Conservation (phyloP, 169 alveolate genomes). For the Plasmodium cynomolgi region DNA sequence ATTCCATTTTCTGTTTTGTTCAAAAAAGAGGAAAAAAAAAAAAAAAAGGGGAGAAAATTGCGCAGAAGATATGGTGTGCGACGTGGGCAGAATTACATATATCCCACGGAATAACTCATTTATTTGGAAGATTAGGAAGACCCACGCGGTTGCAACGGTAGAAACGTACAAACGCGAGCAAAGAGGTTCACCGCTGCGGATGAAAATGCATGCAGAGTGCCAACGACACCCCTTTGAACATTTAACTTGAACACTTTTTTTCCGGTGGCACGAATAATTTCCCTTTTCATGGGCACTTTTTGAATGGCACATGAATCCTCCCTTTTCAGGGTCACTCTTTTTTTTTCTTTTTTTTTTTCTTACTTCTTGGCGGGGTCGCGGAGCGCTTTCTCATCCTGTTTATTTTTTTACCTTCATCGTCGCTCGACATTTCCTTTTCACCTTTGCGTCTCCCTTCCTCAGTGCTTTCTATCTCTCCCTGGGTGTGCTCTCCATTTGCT, state of each 20-base stretch:
- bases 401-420: slow-evolving; percentile 9
- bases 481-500: neutral
- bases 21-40: neutral
- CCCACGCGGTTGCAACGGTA: neutral
- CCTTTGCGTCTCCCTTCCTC: neutral
- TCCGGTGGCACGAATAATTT: neutral
- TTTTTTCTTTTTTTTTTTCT: neutral
- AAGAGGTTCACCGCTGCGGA: neutral
- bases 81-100: neutral
- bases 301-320: neutral
- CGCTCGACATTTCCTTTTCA: neutral
- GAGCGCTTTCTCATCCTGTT: slow-evolving; percentile 45
- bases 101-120: neutral
- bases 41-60: neutral
- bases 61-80: neutral
- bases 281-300: neutral
- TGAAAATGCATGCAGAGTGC: neutral
- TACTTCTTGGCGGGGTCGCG: slow-evolving; percentile 57
- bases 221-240: neutral
- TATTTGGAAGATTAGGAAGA: neutral
- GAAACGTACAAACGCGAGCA: neutral
- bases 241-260: neutral
- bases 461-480: neutral
- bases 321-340: neutral
- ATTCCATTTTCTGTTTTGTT: slow-evolving; percentile 27